Evolutionary conservation across 768 basidiomycete genomes (phyloP).

Genomic region (Leccinum subgranulosum): DNA sequence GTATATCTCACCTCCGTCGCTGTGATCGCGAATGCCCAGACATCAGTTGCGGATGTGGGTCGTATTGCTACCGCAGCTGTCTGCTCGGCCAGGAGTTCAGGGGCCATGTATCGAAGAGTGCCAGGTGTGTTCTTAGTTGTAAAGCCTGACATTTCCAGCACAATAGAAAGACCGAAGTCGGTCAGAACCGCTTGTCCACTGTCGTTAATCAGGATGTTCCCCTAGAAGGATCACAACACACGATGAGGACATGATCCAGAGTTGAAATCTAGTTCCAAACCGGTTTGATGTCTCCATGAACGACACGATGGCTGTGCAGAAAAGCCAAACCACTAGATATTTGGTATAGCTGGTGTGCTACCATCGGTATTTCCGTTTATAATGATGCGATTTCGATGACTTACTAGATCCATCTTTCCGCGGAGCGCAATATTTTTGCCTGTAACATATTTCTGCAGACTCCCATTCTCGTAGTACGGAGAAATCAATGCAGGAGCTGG

Average conservation of each 20-base stretch:
- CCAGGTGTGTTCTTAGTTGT: conserved; percentile 35
- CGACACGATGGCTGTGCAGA: conserved; percentile 20
- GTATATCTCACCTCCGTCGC: conserved; percentile 30
- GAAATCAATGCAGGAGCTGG: conserved; percentile 25
- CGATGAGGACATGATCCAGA: background rate
- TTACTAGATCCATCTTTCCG: conserved; percentile 24
- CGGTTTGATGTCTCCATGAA: conserved; percentile 40
- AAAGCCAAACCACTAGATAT: conserved; percentile 22
- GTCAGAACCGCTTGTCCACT: conserved; percentile 30
- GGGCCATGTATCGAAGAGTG: conserved; percentile 40
- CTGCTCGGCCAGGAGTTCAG: conserved; percentile 28
- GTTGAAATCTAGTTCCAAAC: conserved; percentile 16
- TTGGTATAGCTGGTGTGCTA: conserved; percentile 17
- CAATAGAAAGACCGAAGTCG: conserved; percentile 40
- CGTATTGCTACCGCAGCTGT: conserved; percentile 14
- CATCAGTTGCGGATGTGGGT: conserved; percentile 29
- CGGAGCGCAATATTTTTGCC: conserved; percentile 3
- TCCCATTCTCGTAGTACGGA: conserved; percentile 24
- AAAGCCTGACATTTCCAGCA: conserved; percentile 35
- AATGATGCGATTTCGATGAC: background rate
- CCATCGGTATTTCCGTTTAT: background rate
- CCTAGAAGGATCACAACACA: conserved; percentile 19
- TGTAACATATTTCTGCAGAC: conserved; percentile 16
- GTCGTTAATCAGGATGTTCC: conserved; percentile 37
- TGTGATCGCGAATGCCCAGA: conserved; percentile 38